Evolutionary conservation across 2,329 filamentous ascomycete species (phyloP).

Genomic region (Aspergillus pseudoterreus): DNA sequence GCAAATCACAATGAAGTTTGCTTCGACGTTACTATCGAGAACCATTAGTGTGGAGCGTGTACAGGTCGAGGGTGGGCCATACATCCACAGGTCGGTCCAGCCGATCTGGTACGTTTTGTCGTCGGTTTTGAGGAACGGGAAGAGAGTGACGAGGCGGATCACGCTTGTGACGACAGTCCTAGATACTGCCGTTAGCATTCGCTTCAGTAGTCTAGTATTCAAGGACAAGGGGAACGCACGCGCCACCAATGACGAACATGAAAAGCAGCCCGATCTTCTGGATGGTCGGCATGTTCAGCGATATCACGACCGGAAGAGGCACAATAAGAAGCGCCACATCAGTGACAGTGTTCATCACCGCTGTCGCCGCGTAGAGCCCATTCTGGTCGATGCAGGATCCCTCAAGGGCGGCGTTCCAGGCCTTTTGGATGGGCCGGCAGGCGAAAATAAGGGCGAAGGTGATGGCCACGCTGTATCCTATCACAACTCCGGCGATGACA

Average conservation of each 20-base stretch:
- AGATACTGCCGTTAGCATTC: not conserved
- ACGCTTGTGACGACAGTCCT: constrained; percentile 19
- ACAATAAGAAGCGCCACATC: constrained; percentile 18
- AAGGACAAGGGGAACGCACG: constrained; percentile 12
- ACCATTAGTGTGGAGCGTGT: not conserved
- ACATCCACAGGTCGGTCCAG: not conserved
- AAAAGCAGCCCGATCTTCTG: constrained; percentile 19
- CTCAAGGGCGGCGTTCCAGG: constrained; percentile 13
- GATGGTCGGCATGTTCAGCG: constrained; percentile 17
- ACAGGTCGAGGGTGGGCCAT: not conserved
- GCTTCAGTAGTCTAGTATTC: not conserved
- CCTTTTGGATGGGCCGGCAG: constrained; percentile 14
- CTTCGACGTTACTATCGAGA: constrained; percentile 20
- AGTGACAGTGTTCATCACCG: constrained; percentile 19
- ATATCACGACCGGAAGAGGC: constrained; percentile 16
- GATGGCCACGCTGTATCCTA: constrained; percentile 17
- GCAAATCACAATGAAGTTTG: constrained; percentile 24
- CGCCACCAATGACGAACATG: constrained; percentile 22
- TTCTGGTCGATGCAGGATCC: constrained; percentile 15
- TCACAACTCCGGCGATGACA: constrained; percentile 13
- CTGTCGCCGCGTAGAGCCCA: constrained; percentile 13
- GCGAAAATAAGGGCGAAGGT: constrained; percentile 15
- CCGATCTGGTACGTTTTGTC: not conserved
- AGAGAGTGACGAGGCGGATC: constrained; percentile 15
- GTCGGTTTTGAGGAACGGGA: constrained; percentile 8